Evolutionary conservation across 257 asterid genomes (phyloP).

Genomic region (Solanum dulcamara): DNA sequence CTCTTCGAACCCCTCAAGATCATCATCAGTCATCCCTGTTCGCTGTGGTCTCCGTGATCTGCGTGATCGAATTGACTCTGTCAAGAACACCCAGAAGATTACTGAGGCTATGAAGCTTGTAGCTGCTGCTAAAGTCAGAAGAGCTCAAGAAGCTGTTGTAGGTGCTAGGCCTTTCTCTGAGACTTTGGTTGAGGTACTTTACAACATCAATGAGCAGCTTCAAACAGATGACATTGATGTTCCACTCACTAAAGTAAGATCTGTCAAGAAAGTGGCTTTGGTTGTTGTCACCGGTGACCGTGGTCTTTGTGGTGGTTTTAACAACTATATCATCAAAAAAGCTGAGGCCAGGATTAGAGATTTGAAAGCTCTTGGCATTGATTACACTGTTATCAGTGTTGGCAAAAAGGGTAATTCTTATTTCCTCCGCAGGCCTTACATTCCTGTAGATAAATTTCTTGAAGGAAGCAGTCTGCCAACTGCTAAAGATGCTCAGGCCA

Average conservation of each 20-base stretch:
- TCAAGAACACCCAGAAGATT: conserved; percentile 84
- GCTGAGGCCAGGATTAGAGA: conserved; percentile 57
- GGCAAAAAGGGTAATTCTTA: conserved; percentile 80
- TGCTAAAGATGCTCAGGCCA: conserved; percentile 85
- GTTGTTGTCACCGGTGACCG: conserved; percentile 94
- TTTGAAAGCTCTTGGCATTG: conserved; percentile 51
- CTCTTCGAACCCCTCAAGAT: conserved; percentile 24
- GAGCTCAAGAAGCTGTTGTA: conserved; percentile 94
- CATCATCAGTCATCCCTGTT: conserved; percentile 44
- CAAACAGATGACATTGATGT: conserved; percentile 64
- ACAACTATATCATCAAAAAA: conserved; percentile 53
- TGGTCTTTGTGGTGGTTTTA: conserved; percentile 89
- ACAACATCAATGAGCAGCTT: conserved; percentile 92
- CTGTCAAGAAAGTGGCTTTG: conserved; percentile 82
- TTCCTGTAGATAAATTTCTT: conserved; percentile 54
- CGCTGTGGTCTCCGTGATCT: conserved; percentile 73
- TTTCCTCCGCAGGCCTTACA: conserved; percentile 56
- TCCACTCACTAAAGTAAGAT: conserved; percentile 62
- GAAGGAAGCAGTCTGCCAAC: conserved; percentile 68
- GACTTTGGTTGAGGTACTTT: conserved; percentile 77
- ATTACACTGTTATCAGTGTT: conserved; percentile 57
- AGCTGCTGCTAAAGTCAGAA: conserved; percentile 87
- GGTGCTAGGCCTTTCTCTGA: conserved; percentile 87
- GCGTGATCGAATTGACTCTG: conserved; percentile 70
- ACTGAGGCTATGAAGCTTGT: conserved; percentile 98